Percentiles rank a stretch among this genome's conserved stretches.
Conservation (phyloP, 495 filamentous ascomycete genomes). For the Tuber indicum region DNA sequence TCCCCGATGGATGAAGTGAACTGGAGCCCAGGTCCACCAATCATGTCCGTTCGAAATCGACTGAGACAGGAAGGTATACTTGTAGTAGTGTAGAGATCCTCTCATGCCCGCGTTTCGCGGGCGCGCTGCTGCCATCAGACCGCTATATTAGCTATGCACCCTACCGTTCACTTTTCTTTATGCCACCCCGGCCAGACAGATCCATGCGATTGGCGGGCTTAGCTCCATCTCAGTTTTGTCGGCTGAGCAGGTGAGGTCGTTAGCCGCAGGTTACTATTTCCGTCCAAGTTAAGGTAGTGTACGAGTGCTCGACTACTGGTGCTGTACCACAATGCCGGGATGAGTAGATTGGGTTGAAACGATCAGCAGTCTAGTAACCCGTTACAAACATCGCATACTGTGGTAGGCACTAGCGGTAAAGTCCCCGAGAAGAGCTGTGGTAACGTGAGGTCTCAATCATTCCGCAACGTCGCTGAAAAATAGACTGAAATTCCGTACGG, state of each 20-base stretch:
- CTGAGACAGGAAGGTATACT: not conserved
- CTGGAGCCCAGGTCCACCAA: not conserved
- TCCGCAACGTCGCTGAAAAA: not conserved
- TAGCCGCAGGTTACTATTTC: conserved; percentile 1
- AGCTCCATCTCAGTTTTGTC: not conserved
- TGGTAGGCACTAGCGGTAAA: not conserved
- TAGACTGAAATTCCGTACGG: not conserved
- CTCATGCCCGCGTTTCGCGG: not conserved
- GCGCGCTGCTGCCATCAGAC: not conserved
- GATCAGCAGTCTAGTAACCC: not conserved
- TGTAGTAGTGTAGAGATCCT: not conserved
- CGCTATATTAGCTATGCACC: not conserved
- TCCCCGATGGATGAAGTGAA: not conserved
- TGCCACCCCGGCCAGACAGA: not conserved
- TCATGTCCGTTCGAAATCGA: not conserved
- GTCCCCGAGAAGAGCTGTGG: not conserved
- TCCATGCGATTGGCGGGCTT: not conserved
- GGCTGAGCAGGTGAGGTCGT: not conserved
- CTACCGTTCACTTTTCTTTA: not conserved
- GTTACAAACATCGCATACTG: not conserved
- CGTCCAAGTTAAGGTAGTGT: not conserved
- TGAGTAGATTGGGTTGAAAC: too few species aligned
- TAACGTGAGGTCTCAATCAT: not conserved
- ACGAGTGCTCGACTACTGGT: too few species aligned
- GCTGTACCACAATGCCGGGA: not conserved